phyloP scores from a whole-genome alignment of 2,329 filamentous ascomycete species.

The Magnaporthiopsis incrustans region DNA sequence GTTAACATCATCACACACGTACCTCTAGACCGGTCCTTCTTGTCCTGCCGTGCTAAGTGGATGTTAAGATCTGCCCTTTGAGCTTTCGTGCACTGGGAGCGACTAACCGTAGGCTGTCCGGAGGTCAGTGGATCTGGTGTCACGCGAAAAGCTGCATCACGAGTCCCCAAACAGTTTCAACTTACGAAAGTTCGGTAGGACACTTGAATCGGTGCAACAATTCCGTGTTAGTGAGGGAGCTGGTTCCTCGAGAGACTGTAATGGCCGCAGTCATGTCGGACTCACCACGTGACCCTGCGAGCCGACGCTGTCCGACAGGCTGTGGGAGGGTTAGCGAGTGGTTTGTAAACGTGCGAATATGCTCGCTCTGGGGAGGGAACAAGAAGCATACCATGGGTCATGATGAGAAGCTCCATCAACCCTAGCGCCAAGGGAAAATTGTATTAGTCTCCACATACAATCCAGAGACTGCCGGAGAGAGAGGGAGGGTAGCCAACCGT shows the following conservation, averaged over 20 bases:
- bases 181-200: conserved; percentile 9
- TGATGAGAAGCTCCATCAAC: conserved; percentile 95
- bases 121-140: conserved; percentile 1
- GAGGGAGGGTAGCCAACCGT: conserved; percentile 40
- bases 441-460: not conserved
- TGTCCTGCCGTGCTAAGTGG: conserved; percentile 93
- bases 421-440: not conserved
- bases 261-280: not conserved
- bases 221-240: not conserved
- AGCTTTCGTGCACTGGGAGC: not conserved
- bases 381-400: conserved; percentile 62
- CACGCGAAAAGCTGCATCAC: not conserved
- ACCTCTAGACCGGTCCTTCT: conserved; percentile 59
- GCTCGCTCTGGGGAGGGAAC: not conserved
- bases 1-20: not conserved
- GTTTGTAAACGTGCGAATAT: not conserved
- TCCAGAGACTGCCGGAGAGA: no score
- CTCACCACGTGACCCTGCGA: conserved; percentile 14
- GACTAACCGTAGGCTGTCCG: conserved; percentile 7
- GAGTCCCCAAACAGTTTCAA: not conserved
- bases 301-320: conserved; percentile 17
- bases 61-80: conserved; percentile 62
- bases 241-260: not conserved
- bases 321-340: not conserved
- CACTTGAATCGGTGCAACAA: not conserved